These are phyloP conservation scores for Hansenula lynferdii DNA, from an alignment of 1,139 yeast genomes.

Conservation along the genomic window DNA sequence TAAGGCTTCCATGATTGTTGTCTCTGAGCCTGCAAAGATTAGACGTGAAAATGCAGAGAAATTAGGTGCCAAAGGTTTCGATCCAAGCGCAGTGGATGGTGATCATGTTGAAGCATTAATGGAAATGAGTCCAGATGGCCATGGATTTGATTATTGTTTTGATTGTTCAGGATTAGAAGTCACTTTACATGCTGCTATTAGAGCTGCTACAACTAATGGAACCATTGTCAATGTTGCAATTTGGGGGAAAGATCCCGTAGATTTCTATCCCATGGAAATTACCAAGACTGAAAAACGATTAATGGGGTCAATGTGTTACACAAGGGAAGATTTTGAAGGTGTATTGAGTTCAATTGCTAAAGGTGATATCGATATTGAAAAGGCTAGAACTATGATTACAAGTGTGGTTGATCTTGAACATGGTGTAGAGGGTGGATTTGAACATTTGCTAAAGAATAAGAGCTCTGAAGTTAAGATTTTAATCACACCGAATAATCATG, in stretches of 20 bases:
- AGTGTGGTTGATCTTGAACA: conserved; percentile 36
- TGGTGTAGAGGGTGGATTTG: conserved; percentile 40
- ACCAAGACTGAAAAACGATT: conserved; percentile 39
- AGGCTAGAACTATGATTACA: conserved; percentile 37
- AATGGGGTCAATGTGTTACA: conserved; percentile 47
- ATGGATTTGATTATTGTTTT: conserved; percentile 41
- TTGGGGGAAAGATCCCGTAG: conserved; percentile 39
- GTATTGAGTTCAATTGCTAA: conserved; percentile 40
- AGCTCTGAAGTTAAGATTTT: conserved; percentile 42
- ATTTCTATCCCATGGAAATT: conserved; percentile 40
- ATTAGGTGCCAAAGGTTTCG: conserved; percentile 36
- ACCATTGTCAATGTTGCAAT: conserved; percentile 48
- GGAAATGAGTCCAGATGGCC: conserved; percentile 29
- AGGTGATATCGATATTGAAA: conserved; percentile 35
- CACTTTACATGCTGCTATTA: conserved; percentile 38
- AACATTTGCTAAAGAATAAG: conserved; percentile 37
- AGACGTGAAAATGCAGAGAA: conserved; percentile 38
- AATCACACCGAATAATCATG: conserved; percentile 29
- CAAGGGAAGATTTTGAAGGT: conserved; percentile 40
- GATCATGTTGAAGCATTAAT: conserved; percentile 28
- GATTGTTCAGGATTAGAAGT: conserved; percentile 47
- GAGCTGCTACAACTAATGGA: conserved; percentile 39
- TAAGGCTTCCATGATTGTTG: conserved; percentile 34
- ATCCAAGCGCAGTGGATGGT: conserved; percentile 31
- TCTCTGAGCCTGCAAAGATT: conserved; percentile 39